These are phyloP conservation scores for Penicillium angulare DNA, from an alignment of 495 filamentous ascomycete genomes.

Conservation along the genomic window DNA sequence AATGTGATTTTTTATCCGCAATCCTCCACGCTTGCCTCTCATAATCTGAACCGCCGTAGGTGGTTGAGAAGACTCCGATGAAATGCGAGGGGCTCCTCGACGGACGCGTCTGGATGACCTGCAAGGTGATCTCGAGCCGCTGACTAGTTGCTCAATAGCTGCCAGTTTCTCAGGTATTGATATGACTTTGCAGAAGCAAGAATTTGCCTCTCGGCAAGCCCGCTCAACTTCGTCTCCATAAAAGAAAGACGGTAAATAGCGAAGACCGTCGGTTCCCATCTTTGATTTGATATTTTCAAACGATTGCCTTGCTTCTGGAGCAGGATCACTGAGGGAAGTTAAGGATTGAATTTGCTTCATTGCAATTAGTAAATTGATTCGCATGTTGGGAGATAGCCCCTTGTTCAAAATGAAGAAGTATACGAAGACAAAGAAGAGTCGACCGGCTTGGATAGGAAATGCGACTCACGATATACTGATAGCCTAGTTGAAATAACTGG, in stretches of 20 bases:
- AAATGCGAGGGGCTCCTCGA: not conserved
- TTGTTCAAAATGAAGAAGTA: not conserved
- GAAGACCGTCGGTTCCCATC: not conserved
- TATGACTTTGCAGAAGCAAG: not conserved
- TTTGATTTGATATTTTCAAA: not conserved
- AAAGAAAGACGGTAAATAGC: slow-evolving; percentile 1
- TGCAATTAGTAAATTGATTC: too few relatives aligned
- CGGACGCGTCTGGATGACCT: not conserved
- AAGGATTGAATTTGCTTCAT: slow-evolving; percentile 8
- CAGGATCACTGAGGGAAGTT: not conserved
- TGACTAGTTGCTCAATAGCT: not conserved
- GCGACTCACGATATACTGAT: slow-evolving; percentile 6
- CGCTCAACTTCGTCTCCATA: slow-evolving; percentile 3
- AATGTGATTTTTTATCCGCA: slow-evolving; percentile 2
- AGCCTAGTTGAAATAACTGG: slow-evolving; percentile 4
- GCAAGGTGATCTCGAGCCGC: not conserved
- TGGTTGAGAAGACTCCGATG: not conserved
- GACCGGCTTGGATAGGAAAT: too few relatives aligned
- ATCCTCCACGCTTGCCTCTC: not conserved
- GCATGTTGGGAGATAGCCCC: too few relatives aligned
- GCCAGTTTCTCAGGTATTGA: not conserved
- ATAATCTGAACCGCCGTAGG: not conserved
- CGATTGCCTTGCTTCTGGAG: not conserved
- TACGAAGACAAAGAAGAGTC: not conserved
- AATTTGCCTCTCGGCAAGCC: not conserved